Conservation (phyloP, 106 monocot genomes). For the Apostasia ramifera region DNA sequence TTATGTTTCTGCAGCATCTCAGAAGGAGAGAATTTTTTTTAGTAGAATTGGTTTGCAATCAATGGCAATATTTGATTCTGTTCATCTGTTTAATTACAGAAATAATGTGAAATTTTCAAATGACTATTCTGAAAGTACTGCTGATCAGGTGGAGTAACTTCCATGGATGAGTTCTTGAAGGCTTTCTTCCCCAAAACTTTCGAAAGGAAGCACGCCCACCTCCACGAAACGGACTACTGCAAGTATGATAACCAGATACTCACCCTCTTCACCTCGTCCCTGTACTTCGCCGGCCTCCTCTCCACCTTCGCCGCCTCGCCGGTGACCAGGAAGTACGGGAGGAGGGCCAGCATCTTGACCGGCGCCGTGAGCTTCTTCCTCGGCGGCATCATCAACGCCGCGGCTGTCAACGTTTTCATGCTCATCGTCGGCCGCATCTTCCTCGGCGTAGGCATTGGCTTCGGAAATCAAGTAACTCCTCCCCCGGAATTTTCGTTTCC, state of each 20-base stretch:
- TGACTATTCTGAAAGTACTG: too few species aligned
- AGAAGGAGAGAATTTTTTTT: too few species aligned
- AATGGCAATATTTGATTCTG: too few species aligned
- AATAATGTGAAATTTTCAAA: too few species aligned
- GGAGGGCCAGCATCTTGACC: constrained; percentile 19
- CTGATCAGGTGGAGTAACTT: constrained; percentile 28
- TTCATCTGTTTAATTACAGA: too few species aligned
- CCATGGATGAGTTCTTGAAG: constrained; percentile 36
- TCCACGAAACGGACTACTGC: constrained; percentile 37
- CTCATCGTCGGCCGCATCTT: not conserved
- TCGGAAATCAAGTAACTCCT: constrained; percentile 24
- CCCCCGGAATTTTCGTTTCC: not conserved
- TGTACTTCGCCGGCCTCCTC: constrained; percentile 29
- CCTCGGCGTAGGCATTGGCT: constrained; percentile 33
- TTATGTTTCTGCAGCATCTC: too few species aligned
- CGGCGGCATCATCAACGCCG: constrained; percentile 25
- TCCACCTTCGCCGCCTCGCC: constrained; percentile 27
- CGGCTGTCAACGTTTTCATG: constrained; percentile 21
- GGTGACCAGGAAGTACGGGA: constrained; percentile 21
- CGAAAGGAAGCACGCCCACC: constrained; percentile 25
- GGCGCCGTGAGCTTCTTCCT: constrained; percentile 32
- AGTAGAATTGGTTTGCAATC: too few species aligned
- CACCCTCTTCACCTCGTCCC: constrained; percentile 33
- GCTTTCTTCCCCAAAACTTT: constrained; percentile 25
- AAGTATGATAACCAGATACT: constrained; percentile 35